Percentiles rank a stretch among this genome's conserved stretches.
Conservation (phyloP, 2,329 filamentous ascomycete genomes). For the Fusarium sp. region DNA sequence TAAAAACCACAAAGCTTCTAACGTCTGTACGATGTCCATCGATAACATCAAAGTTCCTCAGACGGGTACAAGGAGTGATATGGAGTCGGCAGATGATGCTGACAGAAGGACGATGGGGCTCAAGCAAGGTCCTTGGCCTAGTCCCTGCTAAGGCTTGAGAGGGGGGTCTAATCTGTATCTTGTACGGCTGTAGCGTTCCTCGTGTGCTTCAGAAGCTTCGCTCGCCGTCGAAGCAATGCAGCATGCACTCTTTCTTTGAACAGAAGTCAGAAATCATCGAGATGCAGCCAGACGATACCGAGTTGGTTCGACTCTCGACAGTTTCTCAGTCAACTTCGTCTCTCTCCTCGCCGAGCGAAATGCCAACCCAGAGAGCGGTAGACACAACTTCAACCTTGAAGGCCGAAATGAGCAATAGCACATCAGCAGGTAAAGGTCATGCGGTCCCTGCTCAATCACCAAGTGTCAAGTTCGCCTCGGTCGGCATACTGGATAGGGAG, state of each 20-base stretch:
- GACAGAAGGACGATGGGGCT: not conserved
- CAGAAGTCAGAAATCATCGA: not conserved
- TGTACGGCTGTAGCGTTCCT: not conserved
- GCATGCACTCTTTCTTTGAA: not conserved
- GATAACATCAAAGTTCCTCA: not conserved
- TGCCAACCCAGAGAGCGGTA: too few relatives aligned
- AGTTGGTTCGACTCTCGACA: too few relatives aligned
- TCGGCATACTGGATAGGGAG: too few relatives aligned
- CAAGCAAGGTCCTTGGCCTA: not conserved
- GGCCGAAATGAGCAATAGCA: too few relatives aligned
- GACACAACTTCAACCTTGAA: too few relatives aligned
- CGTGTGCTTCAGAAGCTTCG: not conserved
- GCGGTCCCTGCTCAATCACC: too few relatives aligned
- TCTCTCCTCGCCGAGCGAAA: too few relatives aligned
- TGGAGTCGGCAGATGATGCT: not conserved
- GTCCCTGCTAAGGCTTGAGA: not conserved
- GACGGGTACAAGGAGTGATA: not conserved
- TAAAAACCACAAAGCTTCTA: not conserved
- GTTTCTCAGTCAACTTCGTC: too few relatives aligned
- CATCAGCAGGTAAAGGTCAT: too few relatives aligned
- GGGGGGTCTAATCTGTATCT: not conserved
- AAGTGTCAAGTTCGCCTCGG: too few relatives aligned
- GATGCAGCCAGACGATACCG: not conserved
- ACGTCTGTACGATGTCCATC: not conserved
- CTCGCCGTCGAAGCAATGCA: not conserved